Evolutionary conservation across 371 early-diverging fungal genomes (phyloP).

Genomic region (Mucor piriformis): DNA sequence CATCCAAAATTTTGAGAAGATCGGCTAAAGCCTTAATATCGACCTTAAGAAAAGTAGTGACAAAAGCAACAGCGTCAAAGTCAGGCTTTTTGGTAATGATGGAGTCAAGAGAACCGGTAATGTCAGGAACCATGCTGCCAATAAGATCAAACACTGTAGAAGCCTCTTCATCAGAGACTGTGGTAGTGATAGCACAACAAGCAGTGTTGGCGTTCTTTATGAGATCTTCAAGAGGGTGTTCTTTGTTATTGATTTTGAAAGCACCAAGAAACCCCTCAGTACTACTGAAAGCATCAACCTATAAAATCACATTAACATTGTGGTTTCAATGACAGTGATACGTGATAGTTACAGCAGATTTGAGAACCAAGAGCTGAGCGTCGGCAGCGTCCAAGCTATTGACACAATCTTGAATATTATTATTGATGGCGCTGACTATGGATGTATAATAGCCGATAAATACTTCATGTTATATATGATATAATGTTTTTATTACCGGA

Average conservation of each 20-base stretch:
- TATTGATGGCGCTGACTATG: conserved; percentile 22
- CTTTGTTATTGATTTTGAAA: conserved; percentile 7
- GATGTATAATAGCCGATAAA: too few species aligned
- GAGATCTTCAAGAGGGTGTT: conserved; percentile 8
- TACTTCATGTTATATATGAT: not conserved
- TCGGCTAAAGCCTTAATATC: conserved; percentile 21
- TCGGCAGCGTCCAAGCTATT: conserved; percentile 14
- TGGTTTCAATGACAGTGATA: not conserved
- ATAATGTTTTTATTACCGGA: conserved; percentile 11
- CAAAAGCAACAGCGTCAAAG: conserved; percentile 15
- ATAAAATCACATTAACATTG: not conserved
- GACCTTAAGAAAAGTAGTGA: conserved; percentile 14
- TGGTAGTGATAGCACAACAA: conserved; percentile 12
- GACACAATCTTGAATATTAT: conserved; percentile 17
- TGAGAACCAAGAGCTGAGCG: conserved; percentile 11
- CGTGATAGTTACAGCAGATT: conserved; percentile 11
- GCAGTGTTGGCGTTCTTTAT: conserved; percentile 18
- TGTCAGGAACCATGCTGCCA: conserved; percentile 8
- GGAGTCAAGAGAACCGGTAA: conserved; percentile 9
- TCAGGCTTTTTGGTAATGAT: conserved; percentile 23
- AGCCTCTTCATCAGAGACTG: conserved; percentile 21
- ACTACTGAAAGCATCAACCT: conserved; percentile 18
- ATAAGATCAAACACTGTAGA: conserved; percentile 17
- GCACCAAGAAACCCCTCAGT: conserved; percentile 25
- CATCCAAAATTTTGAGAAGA: conserved; percentile 7